phyloP scores from a whole-genome alignment of 805 yeast species.

The Ogataea allantospora region DNA sequence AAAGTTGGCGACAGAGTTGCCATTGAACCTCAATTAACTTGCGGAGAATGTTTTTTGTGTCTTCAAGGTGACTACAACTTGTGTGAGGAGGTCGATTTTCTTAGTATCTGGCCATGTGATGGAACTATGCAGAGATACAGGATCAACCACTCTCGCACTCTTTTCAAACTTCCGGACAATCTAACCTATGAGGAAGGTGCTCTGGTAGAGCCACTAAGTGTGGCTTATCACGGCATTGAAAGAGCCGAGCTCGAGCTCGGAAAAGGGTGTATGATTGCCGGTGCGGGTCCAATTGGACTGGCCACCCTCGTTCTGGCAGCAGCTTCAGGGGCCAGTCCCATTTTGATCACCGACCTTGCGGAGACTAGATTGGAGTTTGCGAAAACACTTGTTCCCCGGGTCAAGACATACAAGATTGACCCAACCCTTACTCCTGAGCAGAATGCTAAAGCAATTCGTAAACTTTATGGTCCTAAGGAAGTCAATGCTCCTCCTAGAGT shows the following conservation, averaged over 20 bases:
- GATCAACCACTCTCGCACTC: conserved; percentile 33
- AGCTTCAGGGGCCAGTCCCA: conserved; percentile 53
- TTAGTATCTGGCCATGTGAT: conserved; percentile 38
- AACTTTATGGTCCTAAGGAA: conserved; percentile 36
- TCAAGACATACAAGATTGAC: conserved; percentile 43
- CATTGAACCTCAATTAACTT: conserved; percentile 55
- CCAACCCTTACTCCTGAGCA: conserved; percentile 32
- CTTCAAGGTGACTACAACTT: conserved; percentile 40
- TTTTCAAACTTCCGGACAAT: conserved; percentile 38
- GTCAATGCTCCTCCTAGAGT: conserved; percentile 41
- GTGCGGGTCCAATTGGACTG: conserved; percentile 64
- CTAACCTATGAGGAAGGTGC: conserved; percentile 55
- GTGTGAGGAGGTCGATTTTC: conserved; percentile 38
- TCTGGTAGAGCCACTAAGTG: conserved; percentile 54
- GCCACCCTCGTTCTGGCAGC: conserved; percentile 46
- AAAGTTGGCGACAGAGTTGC: conserved; percentile 49
- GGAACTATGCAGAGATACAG: conserved; percentile 41
- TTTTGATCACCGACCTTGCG: conserved; percentile 49
- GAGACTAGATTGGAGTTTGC: conserved; percentile 46
- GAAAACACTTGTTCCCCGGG: conserved; percentile 43
- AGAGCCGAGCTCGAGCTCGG: conserved; percentile 46
- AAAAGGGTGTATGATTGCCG: conserved; percentile 46
- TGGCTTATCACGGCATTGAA: conserved; percentile 51
- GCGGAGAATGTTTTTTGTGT: conserved; percentile 41
- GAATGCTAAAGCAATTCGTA: conserved; percentile 39